Evolutionary conservation across 2,329 filamentous ascomycete genomes (phyloP).

Genomic region (Fusarium mundagurra): DNA sequence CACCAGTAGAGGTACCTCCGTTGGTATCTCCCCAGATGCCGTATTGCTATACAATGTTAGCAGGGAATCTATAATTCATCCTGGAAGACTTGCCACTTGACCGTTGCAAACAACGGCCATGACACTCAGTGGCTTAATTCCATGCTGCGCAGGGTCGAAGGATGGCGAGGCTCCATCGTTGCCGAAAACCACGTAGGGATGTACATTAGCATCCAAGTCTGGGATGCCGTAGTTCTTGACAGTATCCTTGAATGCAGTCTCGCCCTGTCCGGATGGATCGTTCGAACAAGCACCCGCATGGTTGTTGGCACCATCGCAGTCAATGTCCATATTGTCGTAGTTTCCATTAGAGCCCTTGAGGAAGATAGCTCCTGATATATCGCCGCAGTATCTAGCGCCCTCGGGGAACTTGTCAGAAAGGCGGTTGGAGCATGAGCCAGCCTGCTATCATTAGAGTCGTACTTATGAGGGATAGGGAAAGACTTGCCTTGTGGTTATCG

Average conservation of each 20-base stretch:
- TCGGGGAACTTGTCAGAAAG: neutral
- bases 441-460: neutral
- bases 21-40: constrained; percentile 69
- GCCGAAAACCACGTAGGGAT: constrained; percentile 65
- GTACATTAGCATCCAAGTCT: constrained; percentile 62
- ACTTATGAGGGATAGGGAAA: rapidly evolving
- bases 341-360: constrained; percentile 53
- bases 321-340: constrained; percentile 66
- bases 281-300: constrained; percentile 50
- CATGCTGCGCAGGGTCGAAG: constrained; percentile 54
- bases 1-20: constrained; percentile 59
- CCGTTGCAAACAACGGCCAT: constrained; percentile 65
- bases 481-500: neutral
- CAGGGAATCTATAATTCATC: rapidly evolving
- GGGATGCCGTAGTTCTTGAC: constrained; percentile 48
- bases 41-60: constrained; percentile 45
- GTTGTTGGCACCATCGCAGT: constrained; percentile 59
- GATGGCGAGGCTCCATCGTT: constrained; percentile 51
- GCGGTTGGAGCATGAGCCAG: neutral
- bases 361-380: constrained; percentile 41
- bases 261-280: constrained; percentile 1
- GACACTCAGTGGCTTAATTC: constrained; percentile 60
- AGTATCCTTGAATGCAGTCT: constrained; percentile 55
- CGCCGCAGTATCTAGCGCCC: neutral
- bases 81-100: constrained; percentile 50